phyloP scores from a whole-genome alignment of 129 eudicot species.

The Flaveria sonorensis region DNA sequence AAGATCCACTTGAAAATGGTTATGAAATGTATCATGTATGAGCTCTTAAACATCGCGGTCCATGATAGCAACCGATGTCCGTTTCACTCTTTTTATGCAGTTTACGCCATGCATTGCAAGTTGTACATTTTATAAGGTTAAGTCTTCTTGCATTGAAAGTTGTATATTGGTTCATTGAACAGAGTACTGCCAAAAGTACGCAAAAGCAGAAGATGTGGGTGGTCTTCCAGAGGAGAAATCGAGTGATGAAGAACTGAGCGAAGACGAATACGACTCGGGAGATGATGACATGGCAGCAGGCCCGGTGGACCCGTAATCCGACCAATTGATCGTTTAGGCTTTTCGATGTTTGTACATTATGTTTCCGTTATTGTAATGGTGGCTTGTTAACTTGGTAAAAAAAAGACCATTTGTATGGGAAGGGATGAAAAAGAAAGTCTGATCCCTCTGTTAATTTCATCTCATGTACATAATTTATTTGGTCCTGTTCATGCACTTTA shows the following conservation, averaged over 20 bases:
- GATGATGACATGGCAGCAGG: constrained; percentile 88
- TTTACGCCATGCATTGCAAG: not conserved
- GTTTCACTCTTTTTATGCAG: not conserved
- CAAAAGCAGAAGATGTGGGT: constrained; percentile 86
- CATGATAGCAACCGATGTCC: not conserved
- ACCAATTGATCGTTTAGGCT: not conserved
- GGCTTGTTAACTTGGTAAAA: constrained; percentile 23
- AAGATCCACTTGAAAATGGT: not conserved
- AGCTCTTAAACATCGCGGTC: not conserved
- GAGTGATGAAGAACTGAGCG: constrained; percentile 84
- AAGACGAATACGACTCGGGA: constrained; percentile 67
- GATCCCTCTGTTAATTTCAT: constrained; percentile 25
- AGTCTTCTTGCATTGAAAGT: too few species aligned
- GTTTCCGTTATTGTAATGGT: constrained; percentile 28
- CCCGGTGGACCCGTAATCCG: constrained; percentile 69
- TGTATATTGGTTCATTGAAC: constrained; percentile 21
- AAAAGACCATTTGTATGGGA: constrained; percentile 44
- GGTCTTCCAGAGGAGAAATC: constrained; percentile 71
- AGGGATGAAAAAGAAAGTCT: constrained; percentile 43
- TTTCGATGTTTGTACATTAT: constrained; percentile 47
- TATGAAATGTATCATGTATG: not conserved
- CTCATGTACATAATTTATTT: constrained; percentile 52
- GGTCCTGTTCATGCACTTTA: constrained; percentile 5
- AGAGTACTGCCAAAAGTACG: constrained; percentile 85
- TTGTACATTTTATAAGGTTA: not conserved